A percentile compares a stretch with the other conserved stretches of the same genome.
phyloP scores from a whole-genome alignment of 2,329 filamentous ascomycete species.

The Pseudopyricularia javanii region DNA sequence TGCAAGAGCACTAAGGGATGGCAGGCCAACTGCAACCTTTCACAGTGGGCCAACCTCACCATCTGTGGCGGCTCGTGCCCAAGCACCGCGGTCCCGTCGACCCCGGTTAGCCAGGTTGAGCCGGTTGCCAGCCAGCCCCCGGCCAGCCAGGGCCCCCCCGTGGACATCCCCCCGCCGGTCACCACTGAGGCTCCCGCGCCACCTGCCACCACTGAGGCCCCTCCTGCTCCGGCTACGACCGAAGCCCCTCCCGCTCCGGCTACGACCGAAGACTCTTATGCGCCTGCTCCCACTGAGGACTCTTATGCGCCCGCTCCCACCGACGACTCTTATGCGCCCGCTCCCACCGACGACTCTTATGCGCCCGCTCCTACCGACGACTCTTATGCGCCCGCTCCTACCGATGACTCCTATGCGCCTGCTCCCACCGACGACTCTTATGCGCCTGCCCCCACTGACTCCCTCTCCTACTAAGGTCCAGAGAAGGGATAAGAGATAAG shows the following conservation, averaged over 20 bases:
- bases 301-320: no score
- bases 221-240: neutral
- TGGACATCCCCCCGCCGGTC: neutral
- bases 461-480: no score
- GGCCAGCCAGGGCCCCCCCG: neutral
- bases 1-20: neutral
- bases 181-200: neutral
- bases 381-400: no score
- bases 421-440: no score
- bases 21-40: neutral
- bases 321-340: no score
- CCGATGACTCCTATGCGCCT: no score
- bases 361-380: no score
- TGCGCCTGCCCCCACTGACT: no score
- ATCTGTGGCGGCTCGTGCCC: neutral
- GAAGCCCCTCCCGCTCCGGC: neutral
- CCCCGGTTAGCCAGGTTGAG: neutral
- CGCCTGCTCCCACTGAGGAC: no score
- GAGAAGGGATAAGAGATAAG: no score
- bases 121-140: neutral
- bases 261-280: neutral
- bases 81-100: neutral
- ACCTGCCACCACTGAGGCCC: neutral
- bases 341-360: no score
- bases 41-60: neutral